These are phyloP conservation scores for Aurantiochytrium sp. DNA, from an alignment of 108 stramenopile species.

Conservation along the genomic window DNA sequence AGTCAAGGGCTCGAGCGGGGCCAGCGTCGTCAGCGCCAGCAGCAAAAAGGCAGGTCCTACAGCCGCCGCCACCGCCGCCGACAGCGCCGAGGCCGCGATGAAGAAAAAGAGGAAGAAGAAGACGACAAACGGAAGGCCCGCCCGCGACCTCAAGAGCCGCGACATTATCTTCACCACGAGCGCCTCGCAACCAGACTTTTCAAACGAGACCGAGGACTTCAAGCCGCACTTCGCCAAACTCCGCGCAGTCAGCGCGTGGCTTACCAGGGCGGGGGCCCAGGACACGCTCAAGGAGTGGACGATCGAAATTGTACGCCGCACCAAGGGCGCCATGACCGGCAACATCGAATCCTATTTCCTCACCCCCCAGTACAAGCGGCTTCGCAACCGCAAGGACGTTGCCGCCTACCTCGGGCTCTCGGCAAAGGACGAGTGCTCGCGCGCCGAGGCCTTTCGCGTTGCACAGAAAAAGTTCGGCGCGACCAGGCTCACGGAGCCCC, in stretches of 20 bases:
- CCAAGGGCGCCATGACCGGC: background rate
- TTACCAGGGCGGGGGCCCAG: background rate
- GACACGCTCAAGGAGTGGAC: background rate
- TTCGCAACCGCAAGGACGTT: background rate
- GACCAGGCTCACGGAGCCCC: too few relatives aligned
- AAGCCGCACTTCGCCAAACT: background rate
- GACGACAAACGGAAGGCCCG: background rate
- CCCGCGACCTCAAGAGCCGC: background rate
- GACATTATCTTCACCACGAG: background rate
- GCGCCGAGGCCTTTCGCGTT: background rate
- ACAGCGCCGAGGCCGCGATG: background rate
- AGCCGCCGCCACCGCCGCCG: background rate
- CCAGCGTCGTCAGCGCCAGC: background rate
- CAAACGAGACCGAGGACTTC: background rate
- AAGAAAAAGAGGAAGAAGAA: background rate
- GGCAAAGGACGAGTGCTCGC: background rate
- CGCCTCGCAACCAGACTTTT: background rate
- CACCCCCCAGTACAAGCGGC: background rate
- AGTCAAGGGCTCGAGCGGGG: background rate
- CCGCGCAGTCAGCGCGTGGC: background rate
- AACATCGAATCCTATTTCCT: background rate
- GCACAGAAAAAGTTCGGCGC: background rate
- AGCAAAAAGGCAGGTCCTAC: background rate
- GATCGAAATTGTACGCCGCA: constrained; percentile 5
- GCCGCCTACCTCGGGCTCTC: background rate